A percentile compares a stretch with the other conserved stretches of the same genome.
Conservation (phyloP, 352 stramenopile genomes). For the Phytophthora lateralis region DNA sequence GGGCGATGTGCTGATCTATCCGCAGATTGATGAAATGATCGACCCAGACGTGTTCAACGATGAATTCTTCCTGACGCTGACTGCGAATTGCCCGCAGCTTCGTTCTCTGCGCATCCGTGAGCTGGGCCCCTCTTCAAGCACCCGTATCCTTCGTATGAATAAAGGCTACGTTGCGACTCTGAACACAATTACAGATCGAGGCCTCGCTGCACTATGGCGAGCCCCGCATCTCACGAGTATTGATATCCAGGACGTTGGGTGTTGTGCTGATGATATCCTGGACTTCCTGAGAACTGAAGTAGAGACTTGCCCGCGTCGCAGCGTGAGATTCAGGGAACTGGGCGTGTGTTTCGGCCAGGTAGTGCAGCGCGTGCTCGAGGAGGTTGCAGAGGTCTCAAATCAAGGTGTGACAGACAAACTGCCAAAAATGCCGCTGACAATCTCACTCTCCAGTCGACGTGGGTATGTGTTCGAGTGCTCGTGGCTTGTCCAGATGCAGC, state of each 20-base stretch:
- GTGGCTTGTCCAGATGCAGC: constrained; percentile 36
- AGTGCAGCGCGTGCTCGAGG: constrained; percentile 34
- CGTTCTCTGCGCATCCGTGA: constrained; percentile 44
- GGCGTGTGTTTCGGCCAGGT: constrained; percentile 50
- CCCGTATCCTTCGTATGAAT: not conserved
- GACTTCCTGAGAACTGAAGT: constrained; percentile 14
- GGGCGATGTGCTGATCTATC: constrained; percentile 53
- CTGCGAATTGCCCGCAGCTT: constrained; percentile 29
- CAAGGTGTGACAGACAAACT: not conserved
- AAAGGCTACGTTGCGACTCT: constrained; percentile 24
- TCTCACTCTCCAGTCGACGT: constrained; percentile 44
- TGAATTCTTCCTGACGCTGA: constrained; percentile 37
- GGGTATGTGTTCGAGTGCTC: constrained; percentile 46
- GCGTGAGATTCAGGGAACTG: constrained; percentile 39
- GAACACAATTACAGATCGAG: constrained; percentile 44
- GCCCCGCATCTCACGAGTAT: constrained; percentile 27
- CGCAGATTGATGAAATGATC: constrained; percentile 68
- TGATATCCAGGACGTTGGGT: constrained; percentile 48
- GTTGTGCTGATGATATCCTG: constrained; percentile 35
- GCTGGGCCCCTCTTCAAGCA: constrained; percentile 27
- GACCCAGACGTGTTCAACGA: constrained; percentile 57
- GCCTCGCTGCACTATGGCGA: constrained; percentile 31
- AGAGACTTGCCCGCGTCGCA: not conserved
- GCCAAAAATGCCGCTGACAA: constrained; percentile 15
- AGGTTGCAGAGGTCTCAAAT: constrained; percentile 12